Evolutionary conservation across 495 filamentous ascomycete genomes (phyloP).

Genomic region (Hyaloscypha bicolor): DNA sequence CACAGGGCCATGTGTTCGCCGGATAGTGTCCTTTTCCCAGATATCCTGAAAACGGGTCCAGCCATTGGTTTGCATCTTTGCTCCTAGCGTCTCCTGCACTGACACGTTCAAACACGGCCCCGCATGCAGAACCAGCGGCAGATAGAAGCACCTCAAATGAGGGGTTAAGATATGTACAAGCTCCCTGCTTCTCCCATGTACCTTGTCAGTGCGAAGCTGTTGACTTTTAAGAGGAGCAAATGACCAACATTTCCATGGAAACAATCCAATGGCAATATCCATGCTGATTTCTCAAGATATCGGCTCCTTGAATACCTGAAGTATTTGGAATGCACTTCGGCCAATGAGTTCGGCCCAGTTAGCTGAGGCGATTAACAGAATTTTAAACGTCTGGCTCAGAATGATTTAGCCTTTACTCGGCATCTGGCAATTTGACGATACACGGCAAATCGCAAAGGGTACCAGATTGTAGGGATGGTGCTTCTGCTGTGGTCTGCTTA

Average conservation of each 20-base stretch:
- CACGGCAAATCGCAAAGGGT: not conserved
- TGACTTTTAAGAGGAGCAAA: not conserved
- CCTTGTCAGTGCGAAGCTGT: not conserved
- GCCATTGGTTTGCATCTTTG: not conserved
- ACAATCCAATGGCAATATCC: too few relatives aligned
- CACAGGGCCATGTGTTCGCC: not conserved
- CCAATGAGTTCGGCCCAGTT: not conserved
- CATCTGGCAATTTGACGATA: not conserved
- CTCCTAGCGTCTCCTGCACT: not conserved
- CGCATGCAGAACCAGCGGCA: not conserved
- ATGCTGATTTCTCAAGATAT: too few relatives aligned
- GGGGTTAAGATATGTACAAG: not conserved
- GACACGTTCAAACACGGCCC: not conserved
- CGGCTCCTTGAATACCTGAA: too few relatives aligned
- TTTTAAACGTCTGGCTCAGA: not conserved
- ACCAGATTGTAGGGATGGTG: not conserved
- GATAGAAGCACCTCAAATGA: not conserved
- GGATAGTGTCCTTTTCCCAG: not conserved
- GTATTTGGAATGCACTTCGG: too few relatives aligned
- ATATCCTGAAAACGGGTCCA: not conserved
- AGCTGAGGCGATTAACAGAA: not conserved
- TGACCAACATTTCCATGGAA: too few relatives aligned
- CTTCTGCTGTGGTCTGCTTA: too few relatives aligned
- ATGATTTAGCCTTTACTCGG: not conserved
- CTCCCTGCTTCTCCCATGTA: not conserved